phyloP scores from a whole-genome alignment of 768 basidiomycete genomes.

The Tylopilus sp. region DNA sequence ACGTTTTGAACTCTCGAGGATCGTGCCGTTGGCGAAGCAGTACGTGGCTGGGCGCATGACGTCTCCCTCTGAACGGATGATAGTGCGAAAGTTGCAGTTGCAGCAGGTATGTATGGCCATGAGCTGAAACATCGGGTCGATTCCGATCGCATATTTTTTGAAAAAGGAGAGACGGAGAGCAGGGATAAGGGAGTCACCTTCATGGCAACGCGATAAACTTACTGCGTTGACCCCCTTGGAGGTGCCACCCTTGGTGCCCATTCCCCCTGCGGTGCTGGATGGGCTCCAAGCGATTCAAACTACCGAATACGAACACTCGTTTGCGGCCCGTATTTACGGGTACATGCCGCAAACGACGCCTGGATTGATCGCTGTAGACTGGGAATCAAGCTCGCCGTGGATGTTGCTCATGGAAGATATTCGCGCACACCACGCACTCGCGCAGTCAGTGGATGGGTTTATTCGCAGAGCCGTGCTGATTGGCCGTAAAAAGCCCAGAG shows the following conservation, averaged over 20 bases:
- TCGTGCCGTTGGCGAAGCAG: slow-evolving; percentile 25
- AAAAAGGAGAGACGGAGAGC: slow-evolving; percentile 21
- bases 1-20: slow-evolving; percentile 38
- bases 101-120: slow-evolving; percentile 25
- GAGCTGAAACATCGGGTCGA: background rate
- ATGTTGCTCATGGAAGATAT: slow-evolving; percentile 73
- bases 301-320: slow-evolving; percentile 64
- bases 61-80: slow-evolving; percentile 33
- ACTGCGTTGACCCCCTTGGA: slow-evolving; percentile 28
- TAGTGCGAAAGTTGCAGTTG: slow-evolving; percentile 45
- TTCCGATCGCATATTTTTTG: background rate
- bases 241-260: slow-evolving; percentile 17
- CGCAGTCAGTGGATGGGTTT: slow-evolving; percentile 43
- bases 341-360: slow-evolving; percentile 18
- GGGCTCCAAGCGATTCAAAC: slow-evolving; percentile 54
- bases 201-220: slow-evolving; percentile 1
- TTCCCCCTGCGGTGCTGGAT: slow-evolving; percentile 39
- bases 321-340: slow-evolving; percentile 62
- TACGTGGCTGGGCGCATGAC: too few species aligned
- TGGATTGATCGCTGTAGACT: slow-evolving; percentile 58
- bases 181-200: slow-evolving; percentile 4
- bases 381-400: slow-evolving; percentile 72
- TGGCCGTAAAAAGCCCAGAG: slow-evolving; percentile 45
- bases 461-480: slow-evolving; percentile 1
- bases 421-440: slow-evolving; percentile 55